These are phyloP conservation scores for Fusarium armeniacum DNA, from an alignment of 2,329 filamentous ascomycete species.

Conservation along the genomic window DNA sequence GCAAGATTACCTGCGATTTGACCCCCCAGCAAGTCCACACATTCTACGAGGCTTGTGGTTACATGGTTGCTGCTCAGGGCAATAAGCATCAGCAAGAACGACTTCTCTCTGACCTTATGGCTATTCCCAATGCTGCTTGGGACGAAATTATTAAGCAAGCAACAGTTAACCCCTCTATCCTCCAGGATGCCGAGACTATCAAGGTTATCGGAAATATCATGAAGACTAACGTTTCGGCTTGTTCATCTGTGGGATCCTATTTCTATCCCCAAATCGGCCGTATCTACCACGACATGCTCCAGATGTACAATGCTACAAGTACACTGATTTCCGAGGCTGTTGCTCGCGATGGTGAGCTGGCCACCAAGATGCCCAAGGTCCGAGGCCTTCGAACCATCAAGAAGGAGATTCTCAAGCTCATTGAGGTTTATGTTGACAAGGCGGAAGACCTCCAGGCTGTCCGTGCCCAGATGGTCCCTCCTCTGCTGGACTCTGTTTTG, in stretches of 20 bases:
- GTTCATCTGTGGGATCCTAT: constrained; percentile 94
- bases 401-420: constrained; percentile 98
- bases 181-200: constrained; percentile 95
- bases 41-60: constrained; percentile 98
- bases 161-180: constrained; percentile 84
- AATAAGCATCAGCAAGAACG: constrained; percentile 95
- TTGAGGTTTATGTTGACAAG: constrained; percentile 98
- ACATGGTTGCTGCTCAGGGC: constrained; percentile 98
- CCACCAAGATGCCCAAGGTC: constrained; percentile 97
- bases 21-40: constrained; percentile 98
- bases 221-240: constrained; percentile 99
- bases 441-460: constrained; percentile 96
- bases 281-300: constrained; percentile 98
- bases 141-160: constrained; percentile 93
- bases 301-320: constrained; percentile 99
- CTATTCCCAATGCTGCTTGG: constrained; percentile 93
- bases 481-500: constrained; percentile 91
- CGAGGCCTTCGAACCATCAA: constrained; percentile 97
- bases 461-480: constrained; percentile 93
- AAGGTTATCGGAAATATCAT: constrained; percentile 99
- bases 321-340: constrained; percentile 95
- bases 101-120: constrained; percentile 92
- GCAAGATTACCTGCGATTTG: constrained; percentile 94
- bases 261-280: constrained; percentile 98
- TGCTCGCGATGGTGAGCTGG: constrained; percentile 86